A percentile compares a stretch with the other conserved stretches of the same genome.
Evolutionary conservation across 768 basidiomycete species (phyloP).

Genomic region (Phlebiopsis gigantea): DNA sequence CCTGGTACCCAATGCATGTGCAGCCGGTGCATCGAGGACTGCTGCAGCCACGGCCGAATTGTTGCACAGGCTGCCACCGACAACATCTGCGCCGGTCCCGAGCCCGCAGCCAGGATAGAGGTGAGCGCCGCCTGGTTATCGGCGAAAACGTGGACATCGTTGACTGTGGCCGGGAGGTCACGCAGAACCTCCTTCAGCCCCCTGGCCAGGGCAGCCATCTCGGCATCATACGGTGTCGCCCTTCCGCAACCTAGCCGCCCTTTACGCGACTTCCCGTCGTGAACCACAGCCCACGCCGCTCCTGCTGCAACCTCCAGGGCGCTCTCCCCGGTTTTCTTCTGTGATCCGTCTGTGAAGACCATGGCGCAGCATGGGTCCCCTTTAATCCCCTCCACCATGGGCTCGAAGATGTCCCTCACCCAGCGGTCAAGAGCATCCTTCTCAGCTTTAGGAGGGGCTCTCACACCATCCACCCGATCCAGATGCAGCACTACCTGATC

Average conservation of each 20-base stretch:
- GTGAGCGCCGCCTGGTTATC: constrained; percentile 5
- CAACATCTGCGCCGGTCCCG: constrained; percentile 6
- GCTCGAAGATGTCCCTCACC: background rate
- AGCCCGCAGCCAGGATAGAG: constrained; percentile 3
- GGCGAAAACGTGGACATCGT: constrained; percentile 6
- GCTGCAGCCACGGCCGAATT: background rate
- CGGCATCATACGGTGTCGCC: constrained; percentile 5
- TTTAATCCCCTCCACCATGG: background rate
- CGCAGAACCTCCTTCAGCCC: constrained; percentile 1
- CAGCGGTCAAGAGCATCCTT: background rate
- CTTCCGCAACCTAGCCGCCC: constrained; percentile 1
- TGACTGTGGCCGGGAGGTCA: background rate
- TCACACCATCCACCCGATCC: background rate
- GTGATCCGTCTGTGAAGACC: constrained; percentile 6
- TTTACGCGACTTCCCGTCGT: background rate
- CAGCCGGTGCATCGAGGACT: background rate
- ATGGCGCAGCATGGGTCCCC: background rate
- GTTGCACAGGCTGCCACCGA: constrained; percentile 1
- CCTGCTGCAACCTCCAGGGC: background rate
- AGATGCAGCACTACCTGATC: background rate
- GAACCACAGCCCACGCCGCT: background rate
- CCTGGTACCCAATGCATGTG: constrained; percentile 4
- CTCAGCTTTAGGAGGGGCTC: background rate
- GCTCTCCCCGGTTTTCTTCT: background rate
- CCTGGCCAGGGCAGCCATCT: constrained; percentile 8